These are phyloP conservation scores for Kazachstania africana DNA, from an alignment of 805 yeast genomes.

Conservation along the genomic window DNA sequence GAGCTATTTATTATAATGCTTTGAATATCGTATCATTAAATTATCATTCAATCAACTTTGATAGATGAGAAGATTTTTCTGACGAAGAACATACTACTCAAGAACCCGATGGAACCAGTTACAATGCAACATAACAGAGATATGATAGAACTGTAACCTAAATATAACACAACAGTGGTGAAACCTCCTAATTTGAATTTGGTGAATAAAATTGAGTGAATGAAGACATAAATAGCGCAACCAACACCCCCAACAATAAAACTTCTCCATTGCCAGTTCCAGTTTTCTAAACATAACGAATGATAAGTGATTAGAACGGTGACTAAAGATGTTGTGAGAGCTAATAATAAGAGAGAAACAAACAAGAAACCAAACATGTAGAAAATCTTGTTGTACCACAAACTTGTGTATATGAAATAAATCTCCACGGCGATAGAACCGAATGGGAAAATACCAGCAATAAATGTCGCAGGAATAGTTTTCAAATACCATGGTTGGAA, in stretches of 20 bases:
- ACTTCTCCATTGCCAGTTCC: slow-evolving; percentile 97
- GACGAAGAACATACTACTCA: slow-evolving; percentile 62
- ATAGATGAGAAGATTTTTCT: slow-evolving; percentile 73
- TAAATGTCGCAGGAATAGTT: slow-evolving; percentile 51
- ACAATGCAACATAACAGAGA: slow-evolving; percentile 62
- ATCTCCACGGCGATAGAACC: slow-evolving; percentile 91
- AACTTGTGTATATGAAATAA: slow-evolving; percentile 79
- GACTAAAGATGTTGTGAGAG: slow-evolving; percentile 68
- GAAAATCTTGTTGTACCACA: slow-evolving; percentile 89
- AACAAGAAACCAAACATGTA: slow-evolving; percentile 97
- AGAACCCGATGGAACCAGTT: slow-evolving; percentile 82
- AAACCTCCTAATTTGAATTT: slow-evolving; percentile 61
- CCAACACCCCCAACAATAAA: slow-evolving; percentile 87
- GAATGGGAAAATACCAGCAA: slow-evolving; percentile 88
- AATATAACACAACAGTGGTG: slow-evolving; percentile 63
- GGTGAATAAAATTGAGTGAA: slow-evolving; percentile 70
- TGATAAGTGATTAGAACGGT: slow-evolving; percentile 74
- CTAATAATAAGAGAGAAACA: slow-evolving; percentile 75
- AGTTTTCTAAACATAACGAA: slow-evolving; percentile 79
- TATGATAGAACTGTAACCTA: slow-evolving; percentile 71
- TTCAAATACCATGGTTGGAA: slow-evolving; percentile 75
- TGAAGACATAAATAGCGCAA: slow-evolving; percentile 69
- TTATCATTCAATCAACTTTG: slow-evolving; percentile 84
- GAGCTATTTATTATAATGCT: neutral
- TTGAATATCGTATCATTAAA: too few relatives aligned